Evolutionary conservation across 176 grass and related monocot species (phyloP).

Genomic region (Aegilops speltoides): DNA sequence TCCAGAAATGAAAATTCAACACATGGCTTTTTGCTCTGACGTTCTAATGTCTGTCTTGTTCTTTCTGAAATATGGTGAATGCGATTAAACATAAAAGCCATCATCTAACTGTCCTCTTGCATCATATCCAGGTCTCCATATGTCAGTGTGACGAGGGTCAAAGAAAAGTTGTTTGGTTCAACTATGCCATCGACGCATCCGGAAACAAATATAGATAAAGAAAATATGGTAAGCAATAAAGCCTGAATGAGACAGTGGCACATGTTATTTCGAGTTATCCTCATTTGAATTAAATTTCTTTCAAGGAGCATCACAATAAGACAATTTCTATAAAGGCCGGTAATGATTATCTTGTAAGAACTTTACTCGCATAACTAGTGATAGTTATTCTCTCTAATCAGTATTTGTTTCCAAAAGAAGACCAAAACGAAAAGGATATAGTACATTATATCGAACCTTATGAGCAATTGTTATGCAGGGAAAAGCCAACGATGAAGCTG

Average conservation of each 20-base stretch:
- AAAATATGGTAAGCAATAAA: slow-evolving; percentile 33
- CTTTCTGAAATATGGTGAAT: background rate
- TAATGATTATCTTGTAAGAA: background rate
- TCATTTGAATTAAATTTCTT: background rate
- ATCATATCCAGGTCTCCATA: slow-evolving; percentile 48
- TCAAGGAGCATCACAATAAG: background rate
- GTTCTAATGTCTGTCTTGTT: background rate
- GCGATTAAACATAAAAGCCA: background rate
- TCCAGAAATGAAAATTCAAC: background rate
- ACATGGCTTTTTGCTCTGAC: background rate
- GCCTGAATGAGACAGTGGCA: background rate
- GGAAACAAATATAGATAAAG: slow-evolving; percentile 35
- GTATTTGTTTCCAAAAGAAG: background rate
- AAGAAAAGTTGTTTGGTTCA: slow-evolving; percentile 43
- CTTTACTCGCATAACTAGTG: background rate
- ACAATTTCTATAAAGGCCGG: background rate
- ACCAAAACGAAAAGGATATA: background rate
- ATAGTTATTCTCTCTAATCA: background rate
- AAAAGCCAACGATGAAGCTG: slow-evolving; percentile 38
- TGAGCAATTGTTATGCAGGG: slow-evolving; percentile 31
- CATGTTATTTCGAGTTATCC: background rate
- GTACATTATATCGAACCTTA: background rate
- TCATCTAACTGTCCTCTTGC: slow-evolving; percentile 3
- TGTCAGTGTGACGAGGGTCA: slow-evolving; percentile 32
- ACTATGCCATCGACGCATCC: slow-evolving; percentile 10